Percentiles rank a stretch among this genome's conserved stretches.
Evolutionary conservation across 129 eudicot species (phyloP).

Genomic region (Silybum marianum): DNA sequence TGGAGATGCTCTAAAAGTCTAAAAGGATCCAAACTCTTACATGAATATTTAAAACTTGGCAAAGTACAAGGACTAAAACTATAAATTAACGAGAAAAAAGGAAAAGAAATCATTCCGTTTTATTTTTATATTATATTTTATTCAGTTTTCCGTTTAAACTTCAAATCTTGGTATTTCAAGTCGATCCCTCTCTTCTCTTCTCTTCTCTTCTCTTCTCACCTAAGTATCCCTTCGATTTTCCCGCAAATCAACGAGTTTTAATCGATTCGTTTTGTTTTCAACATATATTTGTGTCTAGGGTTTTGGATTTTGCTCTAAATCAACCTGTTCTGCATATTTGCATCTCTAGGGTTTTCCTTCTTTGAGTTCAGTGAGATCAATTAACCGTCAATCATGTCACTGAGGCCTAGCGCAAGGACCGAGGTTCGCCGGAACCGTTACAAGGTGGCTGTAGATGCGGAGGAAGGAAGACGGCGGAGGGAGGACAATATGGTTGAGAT

Average conservation of each 20-base stretch:
- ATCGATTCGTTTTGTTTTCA: not conserved
- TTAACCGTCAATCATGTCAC: conserved; percentile 44
- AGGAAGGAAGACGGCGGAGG: conserved; percentile 79
- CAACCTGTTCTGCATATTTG: not conserved
- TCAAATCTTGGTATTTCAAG: conserved; percentile 15
- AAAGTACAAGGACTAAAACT: conserved; percentile 4
- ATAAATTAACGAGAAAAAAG: not conserved
- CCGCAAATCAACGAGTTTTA: not conserved
- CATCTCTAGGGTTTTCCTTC: conserved; percentile 17
- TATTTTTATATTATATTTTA: not conserved
- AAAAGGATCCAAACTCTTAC: not conserved
- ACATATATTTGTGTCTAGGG: not conserved
- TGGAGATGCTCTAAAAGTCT: not conserved
- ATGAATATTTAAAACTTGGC: not conserved
- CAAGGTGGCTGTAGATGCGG: conserved; percentile 82
- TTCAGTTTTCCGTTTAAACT: conserved; percentile 17
- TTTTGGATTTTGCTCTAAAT: not conserved
- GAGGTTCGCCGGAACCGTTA: conserved; percentile 77
- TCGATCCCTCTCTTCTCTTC: conserved; percentile 29
- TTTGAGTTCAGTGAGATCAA: not conserved
- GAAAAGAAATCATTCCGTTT: not conserved
- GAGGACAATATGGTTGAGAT: conserved; percentile 92
- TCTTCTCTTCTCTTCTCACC: too few relatives aligned
- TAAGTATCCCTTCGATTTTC: conserved; percentile 7
- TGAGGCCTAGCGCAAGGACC: conserved; percentile 63